Conservation (phyloP, 306 rosid genomes). For the Glycine latifolia region DNA sequence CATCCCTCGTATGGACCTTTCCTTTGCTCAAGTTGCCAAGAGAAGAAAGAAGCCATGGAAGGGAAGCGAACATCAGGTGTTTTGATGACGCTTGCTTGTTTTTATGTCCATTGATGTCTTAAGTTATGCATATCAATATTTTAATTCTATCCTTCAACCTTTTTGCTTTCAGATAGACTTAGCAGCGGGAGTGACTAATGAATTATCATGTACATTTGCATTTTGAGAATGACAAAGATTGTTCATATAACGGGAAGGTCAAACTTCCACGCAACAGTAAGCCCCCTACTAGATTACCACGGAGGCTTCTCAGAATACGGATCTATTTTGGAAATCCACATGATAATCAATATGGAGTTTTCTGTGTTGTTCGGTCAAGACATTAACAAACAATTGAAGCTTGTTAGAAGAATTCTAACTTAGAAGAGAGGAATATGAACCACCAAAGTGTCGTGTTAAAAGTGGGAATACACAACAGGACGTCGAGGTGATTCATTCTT, state of each 20-base stretch:
- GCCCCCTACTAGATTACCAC: conserved; percentile 58
- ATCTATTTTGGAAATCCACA: conserved; percentile 55
- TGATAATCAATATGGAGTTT: conserved; percentile 46
- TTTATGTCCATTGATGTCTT: conserved; percentile 26
- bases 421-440: conserved; percentile 39
- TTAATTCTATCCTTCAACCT: conserved; percentile 34
- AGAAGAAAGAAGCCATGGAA: conserved; percentile 99
- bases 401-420: conserved; percentile 47
- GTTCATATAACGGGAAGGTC: conserved; percentile 53
- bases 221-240: conserved; percentile 61
- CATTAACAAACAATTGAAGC: conserved; percentile 43
- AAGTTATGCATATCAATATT: conserved; percentile 27
- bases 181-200: conserved; percentile 89
- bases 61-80: conserved; percentile 82
- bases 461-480: conserved; percentile 33
- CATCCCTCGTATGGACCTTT: conserved; percentile 99
- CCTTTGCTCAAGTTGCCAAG: conserved; percentile 92
- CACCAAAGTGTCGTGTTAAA: conserved; percentile 26
- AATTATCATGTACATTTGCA: conserved; percentile 59
- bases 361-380: conserved; percentile 36
- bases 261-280: conserved; percentile 52
- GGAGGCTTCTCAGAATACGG: conserved; percentile 49
- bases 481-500: too few relatives aligned
- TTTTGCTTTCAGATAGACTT: conserved; percentile 72
- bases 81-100: conserved; percentile 24